phyloP scores from a whole-genome alignment of 768 basidiomycete species.

The Albatrellus ellisii region DNA sequence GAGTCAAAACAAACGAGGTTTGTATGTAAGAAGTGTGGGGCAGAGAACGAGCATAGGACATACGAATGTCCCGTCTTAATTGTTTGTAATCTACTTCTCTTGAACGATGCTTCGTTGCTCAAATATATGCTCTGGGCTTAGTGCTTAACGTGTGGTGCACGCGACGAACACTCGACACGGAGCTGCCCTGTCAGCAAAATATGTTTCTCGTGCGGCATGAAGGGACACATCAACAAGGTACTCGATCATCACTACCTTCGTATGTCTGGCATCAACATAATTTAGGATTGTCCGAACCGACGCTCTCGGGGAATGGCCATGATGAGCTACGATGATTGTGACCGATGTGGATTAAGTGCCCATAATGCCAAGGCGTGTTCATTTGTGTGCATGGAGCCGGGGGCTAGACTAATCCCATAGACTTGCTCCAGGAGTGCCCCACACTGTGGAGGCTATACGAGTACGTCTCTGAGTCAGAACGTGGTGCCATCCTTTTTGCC shows the following conservation, averaged over 20 bases:
- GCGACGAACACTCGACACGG: conserved; percentile 66
- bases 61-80: conserved; percentile 59
- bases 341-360: conserved; percentile 50
- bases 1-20: conserved; percentile 31
- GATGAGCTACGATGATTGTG: conserved; percentile 36
- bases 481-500: conserved; percentile 25
- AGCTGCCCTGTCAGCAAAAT: conserved; percentile 73
- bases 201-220: conserved; percentile 74
- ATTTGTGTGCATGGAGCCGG: neutral
- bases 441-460: conserved; percentile 73
- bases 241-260: neutral
- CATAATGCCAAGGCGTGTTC: conserved; percentile 52
- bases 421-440: conserved; percentile 57
- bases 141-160: conserved; percentile 74
- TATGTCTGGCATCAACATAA: neutral
- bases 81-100: conserved; percentile 28
- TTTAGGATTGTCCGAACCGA: conserved; percentile 63
- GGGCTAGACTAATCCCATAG: neutral
- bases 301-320: conserved; percentile 19
- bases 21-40: conserved; percentile 70
- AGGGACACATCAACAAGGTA: conserved; percentile 66
- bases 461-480: conserved; percentile 47
- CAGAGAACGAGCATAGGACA: conserved; percentile 56
- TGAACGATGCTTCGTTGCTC: neutral
- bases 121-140: conserved; percentile 17